These are phyloP conservation scores for Madurella mycetomatis DNA, from an alignment of 2,329 filamentous ascomycete species.

Conservation along the genomic window DNA sequence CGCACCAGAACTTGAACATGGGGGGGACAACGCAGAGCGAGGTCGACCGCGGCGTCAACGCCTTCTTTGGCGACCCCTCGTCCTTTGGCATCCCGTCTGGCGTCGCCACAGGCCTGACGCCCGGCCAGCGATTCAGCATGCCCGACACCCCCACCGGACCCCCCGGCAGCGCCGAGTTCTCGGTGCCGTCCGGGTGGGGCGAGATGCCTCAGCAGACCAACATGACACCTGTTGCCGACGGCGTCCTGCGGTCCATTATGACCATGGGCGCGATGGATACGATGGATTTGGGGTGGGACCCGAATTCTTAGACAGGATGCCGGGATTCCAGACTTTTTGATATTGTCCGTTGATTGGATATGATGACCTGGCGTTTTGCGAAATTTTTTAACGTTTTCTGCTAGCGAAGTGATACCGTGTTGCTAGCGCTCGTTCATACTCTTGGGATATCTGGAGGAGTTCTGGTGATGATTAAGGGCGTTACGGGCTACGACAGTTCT, in stretches of 20 bases:
- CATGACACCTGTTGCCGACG: slow-evolving; percentile 54
- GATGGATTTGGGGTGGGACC: slow-evolving; percentile 51
- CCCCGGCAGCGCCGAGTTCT: slow-evolving; percentile 32
- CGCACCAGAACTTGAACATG: slow-evolving; percentile 39
- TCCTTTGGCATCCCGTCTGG: slow-evolving; percentile 34
- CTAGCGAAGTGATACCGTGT: not conserved
- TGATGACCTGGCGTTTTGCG: not conserved
- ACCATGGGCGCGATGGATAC: slow-evolving; percentile 57
- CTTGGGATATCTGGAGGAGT: not conserved
- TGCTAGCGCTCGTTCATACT: not conserved
- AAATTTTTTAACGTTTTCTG: not conserved
- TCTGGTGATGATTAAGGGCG: not conserved
- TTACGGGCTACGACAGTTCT: too few relatives aligned
- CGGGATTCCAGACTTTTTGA: too few relatives aligned
- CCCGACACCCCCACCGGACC: slow-evolving; percentile 22
- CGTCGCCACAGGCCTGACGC: slow-evolving; percentile 30
- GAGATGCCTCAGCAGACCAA: slow-evolving; percentile 40
- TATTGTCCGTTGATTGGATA: not conserved
- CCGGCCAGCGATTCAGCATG: slow-evolving; percentile 33
- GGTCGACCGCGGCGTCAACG: slow-evolving; percentile 34
- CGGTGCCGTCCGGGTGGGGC: slow-evolving; percentile 43
- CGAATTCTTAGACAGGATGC: slow-evolving; percentile 10
- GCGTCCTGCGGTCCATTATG: slow-evolving; percentile 54
- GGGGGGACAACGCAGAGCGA: slow-evolving; percentile 30
- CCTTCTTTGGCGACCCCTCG: slow-evolving; percentile 38